Evolutionary conservation across 2,329 filamentous ascomycete genomes (phyloP).

Genomic region (Aspergillus eucalypticola): DNA sequence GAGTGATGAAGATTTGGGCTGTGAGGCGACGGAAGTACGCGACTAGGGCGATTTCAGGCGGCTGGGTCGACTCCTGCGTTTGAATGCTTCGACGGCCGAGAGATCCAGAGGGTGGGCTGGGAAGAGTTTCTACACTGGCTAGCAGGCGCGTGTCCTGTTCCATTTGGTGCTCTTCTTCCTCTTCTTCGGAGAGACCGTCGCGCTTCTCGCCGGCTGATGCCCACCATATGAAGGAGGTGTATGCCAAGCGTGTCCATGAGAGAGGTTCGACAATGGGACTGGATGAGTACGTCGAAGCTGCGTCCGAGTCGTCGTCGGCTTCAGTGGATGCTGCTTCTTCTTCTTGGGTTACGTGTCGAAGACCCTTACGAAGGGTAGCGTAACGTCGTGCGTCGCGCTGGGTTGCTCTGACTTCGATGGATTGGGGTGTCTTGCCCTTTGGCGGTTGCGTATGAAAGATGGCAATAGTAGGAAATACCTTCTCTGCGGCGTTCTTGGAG

Average conservation of each 20-base stretch:
- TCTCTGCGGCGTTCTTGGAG: conserved; percentile 58
- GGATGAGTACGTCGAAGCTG: conserved; percentile 44
- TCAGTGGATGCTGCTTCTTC: conserved; percentile 29
- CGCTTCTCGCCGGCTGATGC: conserved; percentile 64
- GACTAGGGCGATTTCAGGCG: conserved; percentile 50
- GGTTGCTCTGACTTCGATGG: conserved; percentile 68
- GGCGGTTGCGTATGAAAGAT: conserved; percentile 59
- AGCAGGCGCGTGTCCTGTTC: conserved; percentile 48
- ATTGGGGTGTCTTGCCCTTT: conserved; percentile 38
- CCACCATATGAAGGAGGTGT: conserved; percentile 68
- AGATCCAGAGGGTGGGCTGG: conserved; percentile 29
- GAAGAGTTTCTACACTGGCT: conserved; percentile 37
- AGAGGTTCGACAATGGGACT: conserved; percentile 55
- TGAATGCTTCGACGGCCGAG: conserved; percentile 30
- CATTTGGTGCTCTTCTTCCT: conserved; percentile 50
- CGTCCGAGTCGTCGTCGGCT: conserved; percentile 40
- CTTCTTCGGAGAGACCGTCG: conserved; percentile 55
- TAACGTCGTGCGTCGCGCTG: conserved; percentile 87
- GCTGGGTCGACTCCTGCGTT: conserved; percentile 32
- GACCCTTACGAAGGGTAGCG: conserved; percentile 64
- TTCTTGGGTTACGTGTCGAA: conserved; percentile 44
- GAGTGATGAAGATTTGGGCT: conserved; percentile 46
- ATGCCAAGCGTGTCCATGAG: conserved; percentile 62
- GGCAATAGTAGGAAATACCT: conserved; percentile 75
- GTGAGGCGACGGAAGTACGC: conserved; percentile 54